These are phyloP conservation scores for Piper longum DNA, from an alignment of 164 flowering plant species.

Conservation along the genomic window DNA sequence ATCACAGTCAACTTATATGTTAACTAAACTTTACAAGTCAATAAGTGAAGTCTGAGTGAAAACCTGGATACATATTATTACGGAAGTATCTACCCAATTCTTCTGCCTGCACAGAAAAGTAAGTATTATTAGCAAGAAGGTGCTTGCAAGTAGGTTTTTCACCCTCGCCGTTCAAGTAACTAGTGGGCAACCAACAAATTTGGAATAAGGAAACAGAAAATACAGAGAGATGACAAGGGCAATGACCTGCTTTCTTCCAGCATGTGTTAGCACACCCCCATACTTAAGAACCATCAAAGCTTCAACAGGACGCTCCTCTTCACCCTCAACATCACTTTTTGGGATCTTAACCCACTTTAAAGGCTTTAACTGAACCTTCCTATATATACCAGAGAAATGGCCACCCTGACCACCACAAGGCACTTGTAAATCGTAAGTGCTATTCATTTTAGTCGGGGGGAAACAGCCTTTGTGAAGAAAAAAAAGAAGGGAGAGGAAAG, in stretches of 20 bases:
- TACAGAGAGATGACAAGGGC: not conserved
- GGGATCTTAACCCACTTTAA: constrained; percentile 81
- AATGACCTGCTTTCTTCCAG: constrained; percentile 95
- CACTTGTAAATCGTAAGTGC: not conserved
- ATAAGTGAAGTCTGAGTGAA: not conserved
- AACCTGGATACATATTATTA: constrained; percentile 98
- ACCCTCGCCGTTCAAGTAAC: not conserved
- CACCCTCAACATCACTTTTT: constrained; percentile 71
- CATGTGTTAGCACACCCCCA: constrained; percentile 99
- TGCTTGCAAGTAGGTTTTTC: not conserved
- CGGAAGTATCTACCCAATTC: constrained; percentile 96
- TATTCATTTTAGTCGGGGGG: too few species aligned
- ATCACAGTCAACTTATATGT: not conserved
- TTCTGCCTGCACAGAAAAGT: constrained; percentile 58
- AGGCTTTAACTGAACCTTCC: constrained; percentile 97
- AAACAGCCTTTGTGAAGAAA: too few species aligned
- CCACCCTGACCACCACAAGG: constrained; percentile 56
- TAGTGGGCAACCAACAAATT: not conserved
- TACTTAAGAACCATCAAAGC: constrained; percentile 98
- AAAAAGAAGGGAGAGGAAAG: too few species aligned
- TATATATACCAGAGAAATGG: constrained; percentile 94
- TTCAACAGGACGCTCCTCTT: constrained; percentile 92
- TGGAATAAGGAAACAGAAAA: not conserved
- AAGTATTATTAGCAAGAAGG: not conserved
- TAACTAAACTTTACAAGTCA: not conserved